Evolutionary conservation across 2,329 filamentous ascomycete species (phyloP).

Genomic region (Remersonia thermophila): DNA sequence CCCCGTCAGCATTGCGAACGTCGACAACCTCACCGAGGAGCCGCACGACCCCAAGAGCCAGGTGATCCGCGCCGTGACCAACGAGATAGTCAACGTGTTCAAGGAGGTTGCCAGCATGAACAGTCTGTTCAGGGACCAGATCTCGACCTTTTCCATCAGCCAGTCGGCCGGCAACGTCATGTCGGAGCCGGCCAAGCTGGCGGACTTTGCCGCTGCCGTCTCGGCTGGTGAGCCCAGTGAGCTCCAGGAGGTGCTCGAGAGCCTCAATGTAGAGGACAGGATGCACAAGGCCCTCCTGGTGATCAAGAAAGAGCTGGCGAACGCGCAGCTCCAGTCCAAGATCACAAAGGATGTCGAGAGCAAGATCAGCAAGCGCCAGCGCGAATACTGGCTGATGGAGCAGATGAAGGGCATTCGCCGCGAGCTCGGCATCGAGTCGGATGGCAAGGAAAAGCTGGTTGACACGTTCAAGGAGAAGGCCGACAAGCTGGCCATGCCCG

Average conservation of each 20-base stretch:
- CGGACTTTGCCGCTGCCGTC: constrained; percentile 93
- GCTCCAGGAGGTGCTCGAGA: constrained; percentile 80
- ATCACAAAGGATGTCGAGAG: constrained; percentile 96
- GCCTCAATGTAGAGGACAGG: constrained; percentile 81
- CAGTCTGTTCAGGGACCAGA: constrained; percentile 90
- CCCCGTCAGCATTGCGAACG: constrained; percentile 85
- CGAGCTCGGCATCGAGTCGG: constrained; percentile 90
- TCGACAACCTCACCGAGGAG: constrained; percentile 84
- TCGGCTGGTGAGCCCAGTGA: constrained; percentile 88
- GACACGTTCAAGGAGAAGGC: constrained; percentile 97
- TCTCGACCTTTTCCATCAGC: constrained; percentile 92
- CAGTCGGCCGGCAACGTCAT: constrained; percentile 91
- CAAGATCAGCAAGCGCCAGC: constrained; percentile 93
- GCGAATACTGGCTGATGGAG: constrained; percentile 98
- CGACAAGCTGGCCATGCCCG: constrained; percentile 87
- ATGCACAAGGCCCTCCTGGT: constrained; percentile 85
- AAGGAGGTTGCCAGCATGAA: constrained; percentile 94
- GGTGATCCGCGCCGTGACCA: constrained; percentile 81
- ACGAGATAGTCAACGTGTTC: constrained; percentile 97
- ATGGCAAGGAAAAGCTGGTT: constrained; percentile 95
- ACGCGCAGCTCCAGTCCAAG: constrained; percentile 90
- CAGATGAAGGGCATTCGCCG: constrained; percentile 98
- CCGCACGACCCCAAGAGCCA: constrained; percentile 82
- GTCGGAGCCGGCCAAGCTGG: constrained; percentile 86
- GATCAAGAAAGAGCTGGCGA: constrained; percentile 97